Evolutionary conservation across 805 yeast genomes (phyloP).

Genomic region (Lachancea lanzarotensis): DNA sequence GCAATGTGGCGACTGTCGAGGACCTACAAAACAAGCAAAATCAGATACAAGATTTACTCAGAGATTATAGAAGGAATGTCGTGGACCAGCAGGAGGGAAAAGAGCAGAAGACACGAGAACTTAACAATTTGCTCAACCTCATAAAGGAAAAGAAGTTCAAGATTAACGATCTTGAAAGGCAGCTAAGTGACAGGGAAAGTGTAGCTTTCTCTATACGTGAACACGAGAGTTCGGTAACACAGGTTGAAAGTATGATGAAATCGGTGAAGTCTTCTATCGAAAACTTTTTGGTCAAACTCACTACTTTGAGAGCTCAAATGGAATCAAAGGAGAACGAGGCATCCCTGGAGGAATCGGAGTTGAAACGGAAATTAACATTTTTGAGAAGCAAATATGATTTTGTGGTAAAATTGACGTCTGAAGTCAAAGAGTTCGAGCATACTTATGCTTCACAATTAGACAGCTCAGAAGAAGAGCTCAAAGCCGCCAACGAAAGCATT

Average conservation of each 20-base stretch:
- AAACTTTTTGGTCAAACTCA: constrained; percentile 2
- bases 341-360: not conserved
- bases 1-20: constrained; percentile 22
- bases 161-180: constrained; percentile 22
- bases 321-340: not conserved
- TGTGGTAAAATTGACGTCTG: constrained; percentile 9
- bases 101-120: constrained; percentile 20
- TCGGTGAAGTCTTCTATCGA: constrained; percentile 7
- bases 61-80: constrained; percentile 21
- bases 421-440: constrained; percentile 12
- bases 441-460: constrained; percentile 10
- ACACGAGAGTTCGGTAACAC: constrained; percentile 11
- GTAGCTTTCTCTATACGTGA: constrained; percentile 12
- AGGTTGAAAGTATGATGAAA: constrained; percentile 10
- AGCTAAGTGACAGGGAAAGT: constrained; percentile 11
- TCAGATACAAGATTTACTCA: constrained; percentile 16
- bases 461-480: constrained; percentile 19
- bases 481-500: constrained; percentile 20
- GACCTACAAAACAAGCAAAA: constrained; percentile 23
- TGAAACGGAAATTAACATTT: not conserved
- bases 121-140: constrained; percentile 14
- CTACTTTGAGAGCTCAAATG: not conserved
- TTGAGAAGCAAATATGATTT: constrained; percentile 20
- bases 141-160: constrained; percentile 20
- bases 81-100: constrained; percentile 20